Base-by-base conservation (phyloP, 2,329 filamentous ascomycete species). In the Cryphonectria carpinicola region DNA sequence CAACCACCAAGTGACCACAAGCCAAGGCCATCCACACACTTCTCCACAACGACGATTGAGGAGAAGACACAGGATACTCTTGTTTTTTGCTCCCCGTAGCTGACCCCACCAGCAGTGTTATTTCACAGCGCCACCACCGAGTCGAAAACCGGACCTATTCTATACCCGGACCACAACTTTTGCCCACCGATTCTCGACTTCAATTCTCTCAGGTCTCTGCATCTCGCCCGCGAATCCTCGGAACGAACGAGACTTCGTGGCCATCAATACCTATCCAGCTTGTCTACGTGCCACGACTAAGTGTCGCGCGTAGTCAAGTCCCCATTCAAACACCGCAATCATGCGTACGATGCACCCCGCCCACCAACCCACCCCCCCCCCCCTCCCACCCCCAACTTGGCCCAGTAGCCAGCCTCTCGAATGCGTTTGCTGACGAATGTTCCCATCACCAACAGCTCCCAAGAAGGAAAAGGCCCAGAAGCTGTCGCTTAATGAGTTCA, bases 401-500 rank as follows among this genome's bases (percentile, higher is more conserved):
- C 66, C 67, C 37, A 66, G 67, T 13, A 66, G 67, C 73, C 73
- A 66, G 69, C 68, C 70, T 66, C 56, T 32, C 66, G 22, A 28
- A 67, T 74, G 67, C 72, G 73, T 73, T 74, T 78, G 80, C 87
- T 89, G 77, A 89, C 81, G 76, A 73, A 73, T 71, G 73, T 76
- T 76, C 68, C 72, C 73, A 19, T 61, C 37, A 67, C 19, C 41
- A 80, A 72, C 79, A 97, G 95, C 93, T 88, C 95, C 95, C 76
- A 93, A 95, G 83, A 97, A 97, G 87, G 93, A 94, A 86, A 92
- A 97, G 85, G 88, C 90, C 83, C 92, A 97, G 90, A 99, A 97
- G 88, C 95, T 99, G 93, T 94, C 93, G 87, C 91, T 98, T 81
- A 93, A 94, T 87, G 93, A 94, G 84, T 99, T 99, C 89, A 89